A percentile compares a stretch with the other conserved stretches of the same genome.
Conservation (phyloP, 768 basidiomycete species). For the Amanita polypyramis region DNA sequence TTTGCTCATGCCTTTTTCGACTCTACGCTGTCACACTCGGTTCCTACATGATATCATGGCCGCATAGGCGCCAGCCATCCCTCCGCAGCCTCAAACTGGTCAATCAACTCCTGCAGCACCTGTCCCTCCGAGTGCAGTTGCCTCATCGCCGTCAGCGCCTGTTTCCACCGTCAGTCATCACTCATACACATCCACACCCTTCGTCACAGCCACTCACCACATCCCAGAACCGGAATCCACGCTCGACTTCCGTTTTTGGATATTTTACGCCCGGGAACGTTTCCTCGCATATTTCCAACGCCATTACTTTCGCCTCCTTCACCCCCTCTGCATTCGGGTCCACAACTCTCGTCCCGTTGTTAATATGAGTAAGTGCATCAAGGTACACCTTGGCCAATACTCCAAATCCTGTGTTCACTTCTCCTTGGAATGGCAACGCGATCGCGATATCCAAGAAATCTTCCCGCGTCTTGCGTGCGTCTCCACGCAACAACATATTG, state of each 20-base stretch:
- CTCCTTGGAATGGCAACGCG: constrained; percentile 88
- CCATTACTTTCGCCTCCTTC: constrained; percentile 73
- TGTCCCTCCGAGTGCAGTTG: constrained; percentile 76
- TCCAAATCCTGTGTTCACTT: constrained; percentile 97
- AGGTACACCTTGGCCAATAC: constrained; percentile 95
- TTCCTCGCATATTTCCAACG: constrained; percentile 87
- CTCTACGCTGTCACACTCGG: constrained; percentile 1
- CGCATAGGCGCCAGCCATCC: constrained; percentile 89
- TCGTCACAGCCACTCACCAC: constrained; percentile 49
- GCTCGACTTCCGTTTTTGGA: constrained; percentile 82
- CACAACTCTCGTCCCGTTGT: constrained; percentile 66
- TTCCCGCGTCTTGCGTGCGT: constrained; percentile 79
- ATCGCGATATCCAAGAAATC: constrained; percentile 89
- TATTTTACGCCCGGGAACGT: constrained; percentile 88
- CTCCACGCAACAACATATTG: constrained; percentile 87
- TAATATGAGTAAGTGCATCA: constrained; percentile 84
- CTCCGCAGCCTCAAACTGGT: constrained; percentile 94
- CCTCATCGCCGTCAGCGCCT: constrained; percentile 85
- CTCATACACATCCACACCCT: neutral
- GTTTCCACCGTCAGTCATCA: constrained; percentile 9
- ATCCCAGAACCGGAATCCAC: constrained; percentile 99
- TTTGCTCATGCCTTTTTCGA: constrained; percentile 7
- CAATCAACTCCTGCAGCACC: constrained; percentile 79
- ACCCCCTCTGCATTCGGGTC: constrained; percentile 75
- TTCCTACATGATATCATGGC: constrained; percentile 36